Conservation (phyloP, 148 eudicot species). For the Fagopyrum tataricum region DNA sequence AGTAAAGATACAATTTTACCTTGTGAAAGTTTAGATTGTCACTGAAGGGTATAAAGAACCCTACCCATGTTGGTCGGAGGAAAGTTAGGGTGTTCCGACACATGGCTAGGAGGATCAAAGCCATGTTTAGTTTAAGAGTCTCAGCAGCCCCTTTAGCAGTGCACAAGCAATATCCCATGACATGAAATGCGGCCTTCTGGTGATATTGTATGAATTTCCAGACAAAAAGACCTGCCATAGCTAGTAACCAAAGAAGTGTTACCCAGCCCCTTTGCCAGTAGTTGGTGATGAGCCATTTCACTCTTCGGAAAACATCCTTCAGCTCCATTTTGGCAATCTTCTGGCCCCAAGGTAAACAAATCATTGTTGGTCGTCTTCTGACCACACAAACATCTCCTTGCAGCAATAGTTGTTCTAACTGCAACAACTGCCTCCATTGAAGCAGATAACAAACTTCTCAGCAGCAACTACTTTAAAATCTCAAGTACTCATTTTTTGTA, state of each 20-base stretch:
- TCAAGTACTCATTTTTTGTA: not conserved
- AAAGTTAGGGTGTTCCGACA: constrained; percentile 76
- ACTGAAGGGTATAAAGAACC: constrained; percentile 66
- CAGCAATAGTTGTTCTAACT: constrained; percentile 72
- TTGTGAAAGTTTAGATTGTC: constrained; percentile 92
- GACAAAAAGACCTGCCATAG: constrained; percentile 56
- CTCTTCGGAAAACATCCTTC: constrained; percentile 28
- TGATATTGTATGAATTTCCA: constrained; percentile 86
- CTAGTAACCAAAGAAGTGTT: constrained; percentile 52
- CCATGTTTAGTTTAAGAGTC: constrained; percentile 93
- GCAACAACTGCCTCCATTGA: constrained; percentile 65
- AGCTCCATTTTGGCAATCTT: constrained; percentile 41
- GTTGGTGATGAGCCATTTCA: constrained; percentile 50
- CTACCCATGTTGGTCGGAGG: constrained; percentile 70
- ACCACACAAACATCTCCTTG: constrained; percentile 85
- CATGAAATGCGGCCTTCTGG: constrained; percentile 53
- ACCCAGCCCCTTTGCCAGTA: constrained; percentile 91
- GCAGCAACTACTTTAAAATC: not conserved
- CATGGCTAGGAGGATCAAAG: constrained; percentile 77
- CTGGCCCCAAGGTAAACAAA: constrained; percentile 69
- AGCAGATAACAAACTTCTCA: too few relatives aligned
- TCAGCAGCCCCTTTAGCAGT: constrained; percentile 98
- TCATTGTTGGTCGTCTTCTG: constrained; percentile 75
- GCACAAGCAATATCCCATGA: constrained; percentile 87
- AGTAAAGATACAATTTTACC: constrained; percentile 39